Base-by-base conservation (phyloP, 1,284 basidiomycete genomes). In the Mrakiaceae sp. region DNA sequence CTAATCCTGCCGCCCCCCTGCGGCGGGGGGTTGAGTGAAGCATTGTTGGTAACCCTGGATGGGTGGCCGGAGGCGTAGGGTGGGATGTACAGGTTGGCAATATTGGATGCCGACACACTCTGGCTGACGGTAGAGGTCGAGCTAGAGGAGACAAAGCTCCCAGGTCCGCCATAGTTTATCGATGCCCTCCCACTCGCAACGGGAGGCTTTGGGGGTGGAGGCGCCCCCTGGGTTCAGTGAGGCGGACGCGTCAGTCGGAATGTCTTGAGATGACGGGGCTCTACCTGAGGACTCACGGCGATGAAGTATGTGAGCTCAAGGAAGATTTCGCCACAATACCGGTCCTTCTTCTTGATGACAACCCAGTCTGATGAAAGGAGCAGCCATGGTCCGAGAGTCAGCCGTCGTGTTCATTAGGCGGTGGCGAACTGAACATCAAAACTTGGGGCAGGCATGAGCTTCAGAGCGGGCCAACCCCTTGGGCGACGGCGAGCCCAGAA, bases 271-370 rank as follows among this genome's bases (percentile, higher is more conserved):
- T 8, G 48, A 49, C 9, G 14, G 48, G 27, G 27, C 27, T 27
- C 27, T 27, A 27, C 27, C 27, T 27, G 27, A 27, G 43, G 16
- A 53, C 64, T n/a, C 3, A 66, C 64, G 4, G 64, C 59, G 50
- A 66, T 66, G 56, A 66, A 98, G 78, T 94, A 97, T 0, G 93
- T 98, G 72, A 96, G 76, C 74, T 98, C 94, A 39, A 97, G 79
- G 72, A 94, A 96, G 16, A 98, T 85, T 74, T 96, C 93, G 3
- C 93, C 93, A 56, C 86, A 85, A 75, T 95, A 96, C 71, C 93
- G 90, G 69, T 90, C 90, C 77, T 94, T 96, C 78, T 87, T 82
- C 74, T 82, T 83, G 49, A 97, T 79, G 14, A 85, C 87, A 73
- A 96, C 94, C 95, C 95, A 98, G 74, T 97, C 95, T 96, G 73